Base-by-base conservation (phyloP, 2,329 filamentous ascomycete species). In the Lachnellula subtilissima region DNA sequence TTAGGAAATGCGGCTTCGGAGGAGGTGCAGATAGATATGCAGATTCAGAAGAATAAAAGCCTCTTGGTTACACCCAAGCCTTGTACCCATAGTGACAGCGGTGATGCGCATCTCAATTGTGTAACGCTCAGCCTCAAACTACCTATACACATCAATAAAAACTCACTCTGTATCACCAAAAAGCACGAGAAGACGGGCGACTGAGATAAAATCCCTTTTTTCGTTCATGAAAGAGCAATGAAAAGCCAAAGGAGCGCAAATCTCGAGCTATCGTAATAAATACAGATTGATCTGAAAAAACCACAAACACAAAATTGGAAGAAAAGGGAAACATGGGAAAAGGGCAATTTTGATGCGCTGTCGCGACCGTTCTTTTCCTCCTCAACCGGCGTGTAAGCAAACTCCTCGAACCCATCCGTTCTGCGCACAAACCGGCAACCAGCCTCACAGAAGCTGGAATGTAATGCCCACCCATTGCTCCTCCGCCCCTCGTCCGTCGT, bases 221-320 rank as follows among this genome's bases (percentile, higher is more conserved):
- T 59, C 57, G 61, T 65, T 67, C 63, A 57, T 64, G 57, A 64
- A 58, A 61, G 64, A 65, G 51, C 46, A 62, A 64, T 65, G 42
- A 56, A 58, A 51, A 61, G 59, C 60, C 63, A 53, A 66, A 62
- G 55, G 62, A 64, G 62, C 60, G 61, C 55, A 60, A 64, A 51
- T 63, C 58, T 63, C 57, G 59, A 67, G 63, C 65, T 63, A 67
- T 64, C 63, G 48, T 67, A 67, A 65, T 67, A 66, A 66, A 62
- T 67, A 66, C 64, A 67, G 64, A 62, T 61, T 54, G 52, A 61
- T 65, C 60, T 58, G 59, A 63, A 62, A 55, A 57, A 61, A 63
- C 42, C 58, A 40, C 43, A 55, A 58, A 50, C 35, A 58, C 50
- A 58, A 48, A 55, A 55, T 51, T 23, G 37, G 42, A 19, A 50